A percentile compares a stretch with the other conserved stretches of the same genome.
Evolutionary conservation across 768 basidiomycete genomes (phyloP).

Genomic region (Pholiota molesta): DNA sequence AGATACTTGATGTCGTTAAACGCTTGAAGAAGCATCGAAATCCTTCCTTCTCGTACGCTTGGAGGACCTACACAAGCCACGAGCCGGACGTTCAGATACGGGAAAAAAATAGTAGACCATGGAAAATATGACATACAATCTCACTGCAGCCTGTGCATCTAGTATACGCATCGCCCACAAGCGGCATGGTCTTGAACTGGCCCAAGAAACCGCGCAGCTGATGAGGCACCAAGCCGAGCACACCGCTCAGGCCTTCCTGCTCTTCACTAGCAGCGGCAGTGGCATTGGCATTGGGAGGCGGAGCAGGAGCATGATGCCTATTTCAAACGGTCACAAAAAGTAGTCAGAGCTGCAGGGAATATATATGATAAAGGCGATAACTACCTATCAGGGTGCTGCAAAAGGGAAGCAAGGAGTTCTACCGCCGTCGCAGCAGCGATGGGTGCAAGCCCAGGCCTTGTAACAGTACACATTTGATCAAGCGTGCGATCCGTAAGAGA

Average conservation of each 20-base stretch:
- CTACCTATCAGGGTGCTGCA: constrained; percentile 91
- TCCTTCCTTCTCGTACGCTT: constrained; percentile 81
- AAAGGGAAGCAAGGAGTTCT: constrained; percentile 83
- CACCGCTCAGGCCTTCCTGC: constrained; percentile 41
- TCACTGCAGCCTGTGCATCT: constrained; percentile 92
- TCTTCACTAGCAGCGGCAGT: constrained; percentile 27
- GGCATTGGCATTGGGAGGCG: constrained; percentile 46
- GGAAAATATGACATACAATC: constrained; percentile 46
- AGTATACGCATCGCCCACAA: constrained; percentile 86
- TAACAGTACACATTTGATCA: constrained; percentile 99
- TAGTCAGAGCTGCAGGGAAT: not conserved
- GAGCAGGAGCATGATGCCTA: constrained; percentile 66
- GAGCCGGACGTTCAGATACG: not conserved
- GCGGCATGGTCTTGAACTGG: constrained; percentile 82
- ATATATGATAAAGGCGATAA: constrained; percentile 15
- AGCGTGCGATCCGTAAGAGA: constrained; percentile 85
- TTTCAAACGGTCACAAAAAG: not conserved
- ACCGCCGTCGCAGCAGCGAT: constrained; percentile 93
- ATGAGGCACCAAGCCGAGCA: constrained; percentile 90
- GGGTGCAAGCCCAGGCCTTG: constrained; percentile 90
- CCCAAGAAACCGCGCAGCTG: constrained; percentile 90
- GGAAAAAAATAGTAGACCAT: not conserved
- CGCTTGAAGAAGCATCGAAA: constrained; percentile 78
- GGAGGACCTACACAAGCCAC: constrained; percentile 56
- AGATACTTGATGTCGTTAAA: constrained; percentile 83